Conservation (phyloP, 2,329 filamentous ascomycete genomes). For the Microcyclospora tardicrescens region DNA sequence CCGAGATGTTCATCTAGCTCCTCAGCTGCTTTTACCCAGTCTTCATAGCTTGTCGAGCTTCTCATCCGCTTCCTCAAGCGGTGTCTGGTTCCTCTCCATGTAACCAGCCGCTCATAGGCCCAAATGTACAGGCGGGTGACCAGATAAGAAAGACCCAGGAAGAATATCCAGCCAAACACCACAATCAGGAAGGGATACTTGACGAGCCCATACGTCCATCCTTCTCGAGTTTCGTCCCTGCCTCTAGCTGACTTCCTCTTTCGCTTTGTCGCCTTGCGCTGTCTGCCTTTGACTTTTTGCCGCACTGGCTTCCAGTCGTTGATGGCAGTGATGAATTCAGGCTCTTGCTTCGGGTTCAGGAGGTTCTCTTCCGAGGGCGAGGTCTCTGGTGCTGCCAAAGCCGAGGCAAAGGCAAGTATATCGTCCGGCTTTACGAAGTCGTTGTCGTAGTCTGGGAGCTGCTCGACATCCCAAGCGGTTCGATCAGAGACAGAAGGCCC, state of each 20-base stretch:
- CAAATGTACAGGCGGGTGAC: conserved; percentile 80
- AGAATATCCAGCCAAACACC: conserved; percentile 67
- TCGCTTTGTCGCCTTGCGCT: conserved; percentile 24
- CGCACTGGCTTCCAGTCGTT: conserved; percentile 93
- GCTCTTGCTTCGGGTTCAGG: conserved; percentile 29
- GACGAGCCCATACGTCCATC: conserved; percentile 73
- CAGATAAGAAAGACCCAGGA: conserved; percentile 62
- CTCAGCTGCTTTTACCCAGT: conserved; percentile 72
- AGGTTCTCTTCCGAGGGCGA: conserved; percentile 50
- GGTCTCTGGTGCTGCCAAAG: conserved; percentile 64
- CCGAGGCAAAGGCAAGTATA: conserved; percentile 64
- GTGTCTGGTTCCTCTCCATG: conserved; percentile 74
- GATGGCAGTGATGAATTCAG: conserved; percentile 65
- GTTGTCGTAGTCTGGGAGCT: conserved; percentile 64
- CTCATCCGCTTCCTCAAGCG: conserved; percentile 58
- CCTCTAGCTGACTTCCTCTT: conserved; percentile 33
- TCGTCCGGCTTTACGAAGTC: conserved; percentile 65
- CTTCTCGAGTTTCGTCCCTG: conserved; percentile 88
- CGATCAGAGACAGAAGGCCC: conserved; percentile 32
- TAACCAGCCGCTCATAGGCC: conserved; percentile 79
- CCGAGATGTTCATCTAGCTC: conserved; percentile 70
- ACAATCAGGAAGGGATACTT: conserved; percentile 84
- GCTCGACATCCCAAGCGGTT: conserved; percentile 51
- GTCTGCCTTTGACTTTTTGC: conserved; percentile 47
- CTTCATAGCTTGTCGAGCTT: conserved; percentile 58